phyloP scores from a whole-genome alignment of 768 basidiomycete species.

The Suillus discolor region DNA sequence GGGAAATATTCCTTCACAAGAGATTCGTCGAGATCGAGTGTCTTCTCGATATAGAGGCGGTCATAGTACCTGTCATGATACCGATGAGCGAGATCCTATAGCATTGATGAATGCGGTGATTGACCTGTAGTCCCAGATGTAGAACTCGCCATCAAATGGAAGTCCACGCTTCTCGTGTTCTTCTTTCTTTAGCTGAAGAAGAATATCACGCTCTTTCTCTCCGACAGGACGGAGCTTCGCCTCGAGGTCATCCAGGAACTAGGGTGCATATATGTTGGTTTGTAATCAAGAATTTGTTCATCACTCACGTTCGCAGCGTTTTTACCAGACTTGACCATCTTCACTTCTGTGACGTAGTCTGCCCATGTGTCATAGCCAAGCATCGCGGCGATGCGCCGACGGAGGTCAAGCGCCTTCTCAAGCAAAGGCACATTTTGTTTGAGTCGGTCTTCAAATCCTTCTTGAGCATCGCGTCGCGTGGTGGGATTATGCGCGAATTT shows the following conservation, averaged over 20 bases:
- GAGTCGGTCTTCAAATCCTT: slow-evolving; percentile 71
- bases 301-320: slow-evolving; percentile 55
- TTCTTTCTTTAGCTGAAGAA: slow-evolving; percentile 75
- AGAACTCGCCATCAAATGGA: slow-evolving; percentile 72
- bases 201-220: slow-evolving; percentile 60
- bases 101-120: slow-evolving; percentile 39
- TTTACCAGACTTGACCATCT: slow-evolving; percentile 79
- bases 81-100: background rate
- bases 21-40: slow-evolving; percentile 71
- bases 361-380: slow-evolving; percentile 82
- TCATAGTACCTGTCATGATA: slow-evolving; percentile 31
- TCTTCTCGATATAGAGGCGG: slow-evolving; percentile 57
- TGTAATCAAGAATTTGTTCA: background rate
- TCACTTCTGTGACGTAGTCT: slow-evolving; percentile 81
- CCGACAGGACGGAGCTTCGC: slow-evolving; percentile 74
- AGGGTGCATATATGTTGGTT: background rate
- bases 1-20: slow-evolving; percentile 91
- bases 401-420: slow-evolving; percentile 65
- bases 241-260: slow-evolving; percentile 83
- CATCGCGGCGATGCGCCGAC: slow-evolving; percentile 66
- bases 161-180: slow-evolving; percentile 63
- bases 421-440: slow-evolving; percentile 72
- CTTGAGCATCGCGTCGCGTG: slow-evolving; percentile 66
- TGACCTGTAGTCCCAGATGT: slow-evolving; percentile 85
- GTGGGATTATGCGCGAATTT: slow-evolving; percentile 75